Percentiles rank a stretch among this genome's conserved stretches.
These are phyloP conservation scores for Leccinum barrowsii DNA, from an alignment of 768 basidiomycete genomes.

Conservation along the genomic window DNA sequence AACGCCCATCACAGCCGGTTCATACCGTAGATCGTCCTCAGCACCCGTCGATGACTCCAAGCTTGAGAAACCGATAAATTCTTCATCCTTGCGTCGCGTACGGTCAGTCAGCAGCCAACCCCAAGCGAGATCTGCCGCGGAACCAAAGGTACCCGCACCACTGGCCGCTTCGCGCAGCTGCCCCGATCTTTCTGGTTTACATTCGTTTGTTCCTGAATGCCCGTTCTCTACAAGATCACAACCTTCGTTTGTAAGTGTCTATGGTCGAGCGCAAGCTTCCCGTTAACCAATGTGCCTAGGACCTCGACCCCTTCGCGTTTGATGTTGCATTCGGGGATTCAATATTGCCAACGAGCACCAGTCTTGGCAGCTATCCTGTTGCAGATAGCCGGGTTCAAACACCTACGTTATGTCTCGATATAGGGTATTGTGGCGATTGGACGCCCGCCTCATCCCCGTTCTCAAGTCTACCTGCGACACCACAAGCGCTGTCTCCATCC, in stretches of 20 bases:
- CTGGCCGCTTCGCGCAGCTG: slow-evolving; percentile 22
- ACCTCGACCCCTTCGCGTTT: slow-evolving; percentile 30
- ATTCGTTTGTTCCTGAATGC: slow-evolving; percentile 32
- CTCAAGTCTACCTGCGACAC: slow-evolving; percentile 43
- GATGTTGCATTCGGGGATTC: slow-evolving; percentile 29
- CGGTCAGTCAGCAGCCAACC: slow-evolving; percentile 29
- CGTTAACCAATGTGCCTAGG: slow-evolving; percentile 11
- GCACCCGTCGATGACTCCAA: slow-evolving; percentile 45
- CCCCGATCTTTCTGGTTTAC: slow-evolving; percentile 30
- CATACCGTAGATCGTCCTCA: slow-evolving; percentile 67
- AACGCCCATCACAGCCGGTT: slow-evolving; percentile 66
- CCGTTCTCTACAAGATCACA: slow-evolving; percentile 38
- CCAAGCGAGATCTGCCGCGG: slow-evolving; percentile 2
- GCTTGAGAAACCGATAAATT: slow-evolving; percentile 29
- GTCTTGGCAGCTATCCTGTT: slow-evolving; percentile 22
- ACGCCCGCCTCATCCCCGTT: slow-evolving; percentile 40
- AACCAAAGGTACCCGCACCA: slow-evolving; percentile 1
- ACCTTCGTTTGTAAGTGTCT: slow-evolving; percentile 46
- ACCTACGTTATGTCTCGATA: slow-evolving; percentile 40
- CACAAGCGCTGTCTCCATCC: slow-evolving; percentile 34
- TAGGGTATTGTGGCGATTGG: slow-evolving; percentile 39
- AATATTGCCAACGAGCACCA: slow-evolving; percentile 18
- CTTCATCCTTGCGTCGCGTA: slow-evolving; percentile 14
- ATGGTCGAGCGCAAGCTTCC: not conserved
- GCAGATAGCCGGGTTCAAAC: slow-evolving; percentile 23